These are phyloP conservation scores for Vitis hybrid DNA, from an alignment of 177 flowering plant genomes.

Conservation along the genomic window DNA sequence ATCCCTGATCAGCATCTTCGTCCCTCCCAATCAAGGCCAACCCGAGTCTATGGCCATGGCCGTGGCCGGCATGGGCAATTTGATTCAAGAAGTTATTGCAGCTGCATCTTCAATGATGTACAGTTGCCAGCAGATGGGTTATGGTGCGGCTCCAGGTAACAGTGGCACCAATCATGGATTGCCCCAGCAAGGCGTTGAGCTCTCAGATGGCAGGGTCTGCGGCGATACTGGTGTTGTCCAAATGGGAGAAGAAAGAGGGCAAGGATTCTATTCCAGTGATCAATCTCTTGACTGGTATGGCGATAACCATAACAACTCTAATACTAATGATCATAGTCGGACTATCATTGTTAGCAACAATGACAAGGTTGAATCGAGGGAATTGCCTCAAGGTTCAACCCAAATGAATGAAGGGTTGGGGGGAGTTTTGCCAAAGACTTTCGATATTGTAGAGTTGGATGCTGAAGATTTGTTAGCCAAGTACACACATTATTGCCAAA, in stretches of 20 bases:
- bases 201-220: background rate
- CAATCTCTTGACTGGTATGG: conserved; percentile 15
- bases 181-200: conserved; percentile 7
- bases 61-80: conserved; percentile 35
- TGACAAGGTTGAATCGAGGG: background rate
- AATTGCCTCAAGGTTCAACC: background rate
- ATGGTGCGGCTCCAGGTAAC: conserved; percentile 9
- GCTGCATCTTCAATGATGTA: conserved; percentile 73
- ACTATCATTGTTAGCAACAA: background rate
- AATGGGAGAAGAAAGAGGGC: conserved; percentile 8
- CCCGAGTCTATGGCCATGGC: conserved; percentile 35
- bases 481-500: conserved; percentile 66
- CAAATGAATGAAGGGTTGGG: background rate
- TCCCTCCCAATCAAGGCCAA: conserved; percentile 23
- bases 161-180: conserved; percentile 3
- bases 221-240: background rate
- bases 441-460: conserved; percentile 54
- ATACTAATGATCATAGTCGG: background rate
- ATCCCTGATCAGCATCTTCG: conserved; percentile 35
- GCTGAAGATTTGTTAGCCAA: conserved; percentile 60
- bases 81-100: conserved; percentile 57
- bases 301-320: conserved; percentile 9
- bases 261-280: conserved; percentile 10
- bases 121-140: conserved; percentile 59
- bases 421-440: conserved; percentile 8